Evolutionary conservation across 164 flowering plant genomes (phyloP).

Genomic region (Chimonanthus praecox): DNA sequence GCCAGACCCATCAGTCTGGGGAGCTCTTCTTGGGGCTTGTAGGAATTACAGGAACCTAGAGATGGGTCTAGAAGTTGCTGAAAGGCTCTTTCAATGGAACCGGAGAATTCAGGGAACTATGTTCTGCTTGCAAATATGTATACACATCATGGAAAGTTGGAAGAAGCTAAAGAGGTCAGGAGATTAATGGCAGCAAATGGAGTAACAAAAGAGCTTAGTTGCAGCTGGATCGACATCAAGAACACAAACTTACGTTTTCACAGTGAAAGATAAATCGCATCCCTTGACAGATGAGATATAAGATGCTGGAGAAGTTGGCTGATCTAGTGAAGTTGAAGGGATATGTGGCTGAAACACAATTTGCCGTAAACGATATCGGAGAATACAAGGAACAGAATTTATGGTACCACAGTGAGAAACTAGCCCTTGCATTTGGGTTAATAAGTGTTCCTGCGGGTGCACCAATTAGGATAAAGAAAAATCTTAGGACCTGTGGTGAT

Average conservation of each 20-base stretch:
- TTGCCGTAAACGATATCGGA: slow-evolving; percentile 20
- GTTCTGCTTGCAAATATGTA: slow-evolving; percentile 55
- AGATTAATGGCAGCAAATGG: slow-evolving; percentile 39
- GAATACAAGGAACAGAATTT: slow-evolving; percentile 23
- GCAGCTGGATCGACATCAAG: slow-evolving; percentile 62
- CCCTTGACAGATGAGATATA: slow-evolving; percentile 23
- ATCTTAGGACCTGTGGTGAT: slow-evolving; percentile 50
- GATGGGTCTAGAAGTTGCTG: slow-evolving; percentile 48
- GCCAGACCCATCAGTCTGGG: slow-evolving; percentile 54
- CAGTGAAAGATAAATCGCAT: slow-evolving; percentile 42
- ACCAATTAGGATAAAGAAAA: slow-evolving; percentile 36
- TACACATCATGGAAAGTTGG: slow-evolving; percentile 31
- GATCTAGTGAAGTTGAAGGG: slow-evolving; percentile 16
- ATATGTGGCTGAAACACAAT: slow-evolving; percentile 20
- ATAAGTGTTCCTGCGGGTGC: slow-evolving; percentile 6
- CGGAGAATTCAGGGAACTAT: slow-evolving; percentile 55
- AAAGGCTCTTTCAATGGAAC: slow-evolving; percentile 56
- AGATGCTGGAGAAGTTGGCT: slow-evolving; percentile 25
- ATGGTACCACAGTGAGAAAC: slow-evolving; percentile 25
- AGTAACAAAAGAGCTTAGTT: slow-evolving; percentile 49
- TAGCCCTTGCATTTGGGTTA: slow-evolving; percentile 26
- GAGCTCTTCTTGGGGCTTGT: slow-evolving; percentile 64
- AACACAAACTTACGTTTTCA: slow-evolving; percentile 38
- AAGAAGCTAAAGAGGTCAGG: slow-evolving; percentile 55
- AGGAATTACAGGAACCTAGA: slow-evolving; percentile 47